Conservation (phyloP, 2,329 filamentous ascomycete genomes). For the Xenosphaeropsis pyriputrescens region DNA sequence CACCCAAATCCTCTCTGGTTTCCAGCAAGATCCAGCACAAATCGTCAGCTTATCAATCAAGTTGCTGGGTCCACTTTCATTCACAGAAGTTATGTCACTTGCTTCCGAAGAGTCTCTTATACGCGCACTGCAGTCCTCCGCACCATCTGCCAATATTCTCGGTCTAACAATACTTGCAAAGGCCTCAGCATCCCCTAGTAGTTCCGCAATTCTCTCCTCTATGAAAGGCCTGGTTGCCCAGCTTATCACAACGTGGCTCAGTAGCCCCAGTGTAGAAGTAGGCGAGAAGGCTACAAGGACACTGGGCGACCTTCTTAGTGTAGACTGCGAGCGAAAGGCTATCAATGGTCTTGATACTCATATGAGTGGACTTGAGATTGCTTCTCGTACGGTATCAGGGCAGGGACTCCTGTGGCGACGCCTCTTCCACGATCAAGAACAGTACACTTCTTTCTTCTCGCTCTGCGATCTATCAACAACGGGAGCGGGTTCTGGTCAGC, state of each 20-base stretch:
- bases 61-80: slow-evolving; percentile 36
- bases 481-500: slow-evolving; percentile 7
- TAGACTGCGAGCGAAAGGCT: slow-evolving; percentile 30
- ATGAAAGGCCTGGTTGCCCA: slow-evolving; percentile 32
- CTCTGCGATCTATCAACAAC: slow-evolving; percentile 16
- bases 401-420: slow-evolving; percentile 38
- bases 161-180: slow-evolving; percentile 41
- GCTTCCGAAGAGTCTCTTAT: slow-evolving; percentile 35
- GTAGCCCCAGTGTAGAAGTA: slow-evolving; percentile 35
- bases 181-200: slow-evolving; percentile 29
- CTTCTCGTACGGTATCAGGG: slow-evolving; percentile 26
- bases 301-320: slow-evolving; percentile 37
- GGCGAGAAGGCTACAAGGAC: slow-evolving; percentile 35
- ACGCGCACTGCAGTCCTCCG: slow-evolving; percentile 34
- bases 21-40: slow-evolving; percentile 31
- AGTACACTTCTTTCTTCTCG: slow-evolving; percentile 29
- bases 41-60: slow-evolving; percentile 38
- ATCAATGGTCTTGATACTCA: slow-evolving; percentile 7
- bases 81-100: slow-evolving; percentile 33
- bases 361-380: slow-evolving; percentile 21
- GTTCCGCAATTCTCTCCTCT: slow-evolving; percentile 33
- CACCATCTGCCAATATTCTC: slow-evolving; percentile 40
- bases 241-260: slow-evolving; percentile 37
- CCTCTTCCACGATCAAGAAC: slow-evolving; percentile 28
- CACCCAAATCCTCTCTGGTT: slow-evolving; percentile 34